Percentiles rank a stretch among this genome's conserved stretches.
Conservation (phyloP, 495 filamentous ascomycete species). For the Saxophila tyrrhenica region DNA sequence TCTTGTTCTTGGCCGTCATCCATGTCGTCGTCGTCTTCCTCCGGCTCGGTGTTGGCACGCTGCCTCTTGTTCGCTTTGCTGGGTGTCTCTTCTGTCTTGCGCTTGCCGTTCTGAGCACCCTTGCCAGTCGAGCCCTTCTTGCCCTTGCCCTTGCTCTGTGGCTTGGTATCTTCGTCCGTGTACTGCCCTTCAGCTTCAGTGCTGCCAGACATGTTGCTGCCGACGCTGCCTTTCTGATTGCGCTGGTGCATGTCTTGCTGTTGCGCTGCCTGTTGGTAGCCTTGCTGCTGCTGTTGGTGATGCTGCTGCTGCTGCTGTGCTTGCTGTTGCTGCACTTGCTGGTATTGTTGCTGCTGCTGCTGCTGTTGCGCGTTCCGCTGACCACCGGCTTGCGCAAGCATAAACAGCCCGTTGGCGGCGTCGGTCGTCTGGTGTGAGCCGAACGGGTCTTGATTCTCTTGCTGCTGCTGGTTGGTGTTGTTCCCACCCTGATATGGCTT, state of each 20-base stretch:
- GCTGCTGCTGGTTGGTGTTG: conserved; percentile 24
- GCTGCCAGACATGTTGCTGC: conserved; percentile 39
- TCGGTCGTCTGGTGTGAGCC: conserved; percentile 83
- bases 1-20: conserved; percentile 42
- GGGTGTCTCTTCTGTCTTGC: conserved; percentile 69
- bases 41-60: conserved; percentile 44
- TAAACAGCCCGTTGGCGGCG: conserved; percentile 87
- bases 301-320: conserved; percentile 38
- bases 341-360: conserved; percentile 32
- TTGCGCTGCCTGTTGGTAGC: conserved; percentile 35
- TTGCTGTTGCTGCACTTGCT: conserved; percentile 34
- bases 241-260: conserved; percentile 25
- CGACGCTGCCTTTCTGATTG: conserved; percentile 29
- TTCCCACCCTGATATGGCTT: conserved; percentile 31
- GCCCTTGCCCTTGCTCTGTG: conserved; percentile 46
- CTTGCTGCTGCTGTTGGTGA: conserved; percentile 28
- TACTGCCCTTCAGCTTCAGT: conserved; percentile 69
- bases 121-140: conserved; percentile 53
- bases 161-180: conserved; percentile 52
- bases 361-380: conserved; percentile 42
- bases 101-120: conserved; percentile 45
- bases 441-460: conserved; percentile 42
- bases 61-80: conserved; percentile 62
- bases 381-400: conserved; percentile 59
- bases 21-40: conserved; percentile 38